These are phyloP conservation scores for Backusella macrospora DNA, from an alignment of 192 early-diverging fungal genomes.

Conservation along the genomic window DNA sequence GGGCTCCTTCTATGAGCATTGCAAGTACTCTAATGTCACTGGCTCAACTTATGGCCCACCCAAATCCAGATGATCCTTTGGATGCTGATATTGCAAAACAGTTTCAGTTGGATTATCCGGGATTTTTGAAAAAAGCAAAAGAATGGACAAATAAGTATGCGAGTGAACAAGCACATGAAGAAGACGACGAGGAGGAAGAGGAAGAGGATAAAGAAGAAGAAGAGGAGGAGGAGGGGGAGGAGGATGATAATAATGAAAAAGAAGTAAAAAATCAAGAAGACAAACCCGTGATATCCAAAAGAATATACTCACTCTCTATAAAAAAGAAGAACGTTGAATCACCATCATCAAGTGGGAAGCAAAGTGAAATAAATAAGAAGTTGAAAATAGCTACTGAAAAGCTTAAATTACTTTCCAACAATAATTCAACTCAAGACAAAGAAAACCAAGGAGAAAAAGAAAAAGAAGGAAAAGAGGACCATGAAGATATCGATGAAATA, in stretches of 20 bases:
- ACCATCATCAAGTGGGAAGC: neutral
- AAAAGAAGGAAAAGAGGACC: too few species aligned
- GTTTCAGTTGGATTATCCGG: slow-evolving; percentile 46
- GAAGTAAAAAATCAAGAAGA: neutral
- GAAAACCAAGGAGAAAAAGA: neutral
- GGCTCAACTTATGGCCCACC: slow-evolving; percentile 56
- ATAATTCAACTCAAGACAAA: neutral
- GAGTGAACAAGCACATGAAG: neutral
- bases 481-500: too few species aligned
- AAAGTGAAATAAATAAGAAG: neutral
- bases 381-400: neutral
- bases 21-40: slow-evolving; percentile 63
- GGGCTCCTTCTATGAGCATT: slow-evolving; percentile 72
- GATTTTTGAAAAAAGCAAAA: slow-evolving; percentile 51
- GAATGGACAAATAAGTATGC: slow-evolving; percentile 46
- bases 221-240: neutral
- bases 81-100: slow-evolving; percentile 66
- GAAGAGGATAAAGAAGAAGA: too few species aligned
- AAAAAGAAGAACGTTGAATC: neutral
- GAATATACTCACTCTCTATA: neutral
- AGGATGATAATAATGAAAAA: neutral
- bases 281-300: neutral
- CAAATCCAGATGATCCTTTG: slow-evolving; percentile 79
- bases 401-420: neutral
- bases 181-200: neutral